phyloP scores from a whole-genome alignment of 805 yeast genomes.

The Clavispora fructus region DNA sequence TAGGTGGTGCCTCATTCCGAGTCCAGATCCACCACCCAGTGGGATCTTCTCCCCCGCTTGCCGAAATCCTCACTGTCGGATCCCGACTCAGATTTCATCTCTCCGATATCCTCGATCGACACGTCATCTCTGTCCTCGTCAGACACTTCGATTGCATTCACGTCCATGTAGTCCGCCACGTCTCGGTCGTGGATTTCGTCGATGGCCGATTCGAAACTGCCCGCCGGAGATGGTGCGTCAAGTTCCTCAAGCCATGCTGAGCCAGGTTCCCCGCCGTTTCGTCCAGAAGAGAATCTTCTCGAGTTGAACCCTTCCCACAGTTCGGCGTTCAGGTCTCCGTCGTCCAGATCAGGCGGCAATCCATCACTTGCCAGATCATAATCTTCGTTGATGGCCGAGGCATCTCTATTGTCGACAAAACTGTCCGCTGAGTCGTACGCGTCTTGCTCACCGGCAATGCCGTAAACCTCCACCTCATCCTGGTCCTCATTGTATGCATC shows the following conservation, averaged over 20 bases:
- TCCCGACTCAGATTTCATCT: neutral
- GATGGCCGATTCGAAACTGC: slow-evolving; percentile 4
- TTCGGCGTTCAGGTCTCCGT: slow-evolving; percentile 1
- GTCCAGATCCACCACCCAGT: slow-evolving; percentile 8
- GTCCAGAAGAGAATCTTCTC: neutral
- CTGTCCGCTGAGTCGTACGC: slow-evolving; percentile 17
- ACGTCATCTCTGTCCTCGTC: neutral
- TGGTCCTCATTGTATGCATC: slow-evolving; percentile 31
- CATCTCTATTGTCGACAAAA: slow-evolving; percentile 14
- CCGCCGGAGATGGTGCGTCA: neutral
- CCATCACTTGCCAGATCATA: slow-evolving; percentile 11
- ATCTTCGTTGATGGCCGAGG: slow-evolving; percentile 18
- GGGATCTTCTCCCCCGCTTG: neutral
- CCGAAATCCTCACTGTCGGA: neutral
- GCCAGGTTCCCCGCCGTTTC: neutral
- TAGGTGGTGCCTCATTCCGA: slow-evolving; percentile 3
- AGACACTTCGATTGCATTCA: slow-evolving; percentile 1
- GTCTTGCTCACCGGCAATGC: slow-evolving; percentile 8
- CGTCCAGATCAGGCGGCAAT: slow-evolving; percentile 4
- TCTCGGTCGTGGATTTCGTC: slow-evolving; percentile 8
- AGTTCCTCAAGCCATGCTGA: neutral
- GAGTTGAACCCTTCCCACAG: slow-evolving; percentile 7
- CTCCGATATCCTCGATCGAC: neutral
- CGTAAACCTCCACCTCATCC: slow-evolving; percentile 20
- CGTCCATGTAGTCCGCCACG: slow-evolving; percentile 6